Evolutionary conservation across 2,329 filamentous ascomycete species (phyloP), one percentile per base, ranked within the genome.

Genomic region (Cytospora schulzeri): DNA sequence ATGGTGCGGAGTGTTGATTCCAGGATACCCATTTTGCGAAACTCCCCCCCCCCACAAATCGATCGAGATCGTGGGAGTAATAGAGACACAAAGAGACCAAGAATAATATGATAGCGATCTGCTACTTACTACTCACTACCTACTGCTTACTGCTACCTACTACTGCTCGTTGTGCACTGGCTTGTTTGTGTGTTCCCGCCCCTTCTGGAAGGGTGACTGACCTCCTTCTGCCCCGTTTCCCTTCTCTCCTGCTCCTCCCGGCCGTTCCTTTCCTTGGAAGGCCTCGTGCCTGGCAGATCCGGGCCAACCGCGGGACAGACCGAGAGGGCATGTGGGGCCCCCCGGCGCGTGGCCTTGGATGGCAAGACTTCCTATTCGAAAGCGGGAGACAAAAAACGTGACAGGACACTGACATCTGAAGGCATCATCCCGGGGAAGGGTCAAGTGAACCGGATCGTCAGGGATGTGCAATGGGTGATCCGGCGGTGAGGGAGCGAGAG

Each of bases 271-370:
- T 38, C 9, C 22, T 31, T 6, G 11, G 22, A 26, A 15, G 22
- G 17, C 31, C 14, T 52, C 33, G 62, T 55, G 57, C 57, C 57
- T 64, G 56, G 57, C 57, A 59, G 60, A 56, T 51, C 60, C 52
- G 59, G 60, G 38, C 60, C 64, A 50, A 53, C 55, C 56, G 56
- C 64, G 64, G 64, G 38, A 60, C 64, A 63, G 60, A 66, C 57
- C 64, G 64, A 63, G 38, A 48, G 31, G 38, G 35, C 26, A 41
- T 63, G 62, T 64, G 62, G 62, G 57, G 57, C 60, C 41, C 38
- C 60, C 41, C 38, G 15, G 38, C 19, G 38, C 38, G 38, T 45
- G 38, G 38, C 17, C 5, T n/a, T 41, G 15, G 26, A 54, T 48
- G 60, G 60, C 33, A 66, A 51, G 52, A 48, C 28, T 54, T 64